phyloP scores from a whole-genome alignment of 2,329 filamentous ascomycete genomes.

The Ascochyta fabae region DNA sequence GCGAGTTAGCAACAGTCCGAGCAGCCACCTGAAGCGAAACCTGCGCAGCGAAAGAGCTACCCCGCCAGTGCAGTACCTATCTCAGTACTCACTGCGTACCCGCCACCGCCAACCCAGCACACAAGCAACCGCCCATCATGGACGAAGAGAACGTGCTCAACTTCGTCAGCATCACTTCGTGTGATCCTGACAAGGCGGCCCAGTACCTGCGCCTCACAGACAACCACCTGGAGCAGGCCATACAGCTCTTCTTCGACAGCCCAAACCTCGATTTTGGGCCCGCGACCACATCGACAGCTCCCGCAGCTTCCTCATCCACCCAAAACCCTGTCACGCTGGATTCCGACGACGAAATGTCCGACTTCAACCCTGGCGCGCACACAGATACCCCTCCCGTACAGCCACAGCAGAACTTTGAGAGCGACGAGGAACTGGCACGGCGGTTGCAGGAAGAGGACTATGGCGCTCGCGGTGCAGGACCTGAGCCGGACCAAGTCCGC shows the following conservation, averaged over 20 bases:
- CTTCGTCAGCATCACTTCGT: constrained; percentile 83
- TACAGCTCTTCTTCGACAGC: constrained; percentile 89
- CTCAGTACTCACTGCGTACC: constrained; percentile 3
- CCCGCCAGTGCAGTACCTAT: constrained; percentile 10
- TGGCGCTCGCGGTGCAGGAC: constrained; percentile 53
- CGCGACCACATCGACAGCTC: constrained; percentile 44
- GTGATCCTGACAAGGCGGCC: constrained; percentile 73
- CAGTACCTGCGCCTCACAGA: constrained; percentile 87
- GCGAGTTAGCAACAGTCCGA: constrained; percentile 1
- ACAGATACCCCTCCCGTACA: constrained; percentile 31
- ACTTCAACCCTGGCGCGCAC: constrained; percentile 52
- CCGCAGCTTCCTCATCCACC: constrained; percentile 46
- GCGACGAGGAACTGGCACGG: constrained; percentile 92
- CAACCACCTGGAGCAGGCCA: constrained; percentile 81
- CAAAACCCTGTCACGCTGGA: constrained; percentile 74
- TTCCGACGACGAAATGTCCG: constrained; percentile 72
- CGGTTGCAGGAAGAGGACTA: constrained; percentile 93
- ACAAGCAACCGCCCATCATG: constrained; percentile 33
- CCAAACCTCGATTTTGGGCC: constrained; percentile 69
- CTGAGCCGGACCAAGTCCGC: constrained; percentile 68
- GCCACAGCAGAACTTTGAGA: constrained; percentile 64
- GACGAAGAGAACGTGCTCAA: constrained; percentile 68
- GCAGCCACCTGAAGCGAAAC: background rate
- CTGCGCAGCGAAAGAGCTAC: constrained; percentile 2
- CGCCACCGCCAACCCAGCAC: constrained; percentile 5